Evolutionary conservation across 2,329 filamentous ascomycete species (phyloP), one percentile per base, ranked within the genome.

Genomic region (Neoarthrinium moseri): DNA sequence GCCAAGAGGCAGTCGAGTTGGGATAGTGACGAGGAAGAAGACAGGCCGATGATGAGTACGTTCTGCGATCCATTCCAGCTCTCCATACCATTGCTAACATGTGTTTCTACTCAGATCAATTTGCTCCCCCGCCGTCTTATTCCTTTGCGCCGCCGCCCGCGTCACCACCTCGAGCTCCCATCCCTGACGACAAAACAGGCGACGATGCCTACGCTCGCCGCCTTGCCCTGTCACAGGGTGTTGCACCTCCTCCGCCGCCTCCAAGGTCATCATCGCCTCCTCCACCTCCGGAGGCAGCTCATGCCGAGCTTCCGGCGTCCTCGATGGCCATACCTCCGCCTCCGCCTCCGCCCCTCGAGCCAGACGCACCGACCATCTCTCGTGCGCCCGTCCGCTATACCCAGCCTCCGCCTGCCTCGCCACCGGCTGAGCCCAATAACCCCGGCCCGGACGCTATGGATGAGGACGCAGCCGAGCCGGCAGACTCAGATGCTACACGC

Each of bases 381-480:
- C 81, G 86, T 33, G 85, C 87, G 1, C 89, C 91, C 1, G 81
- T 95, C 10, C 85, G 84, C 52, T 95, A 95, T 65, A 75, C 70
- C 4, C 67, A 73, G 10, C 67, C 77, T 8, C 73, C 77, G 23
- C 68, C 69, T 47, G 78, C 54, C 63, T 78, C 35, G 73, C n/a
- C n/a, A n/a, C n/a, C 78, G 61, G 70, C 35, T 51, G 76, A 27
- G 47, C 53, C 51, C 27, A 70, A 66, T 33, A 51, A 60, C 41
- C 46, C 63, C 4, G 62, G 68, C 32, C 60, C 70, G 27, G 64
- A 67, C 21, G 62, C 61, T 35, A 69, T 74, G 51, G 64, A 68
- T 27, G 59, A 62, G 11, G 64, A 72, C 39, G 21, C 47, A 54
- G 24, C 56, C 54, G 51, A 58, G 21, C 55, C 58, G 22, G 57